Evolutionary conservation across 2,329 filamentous ascomycete species (phyloP).

Genomic region (Talaromyces sp.): DNA sequence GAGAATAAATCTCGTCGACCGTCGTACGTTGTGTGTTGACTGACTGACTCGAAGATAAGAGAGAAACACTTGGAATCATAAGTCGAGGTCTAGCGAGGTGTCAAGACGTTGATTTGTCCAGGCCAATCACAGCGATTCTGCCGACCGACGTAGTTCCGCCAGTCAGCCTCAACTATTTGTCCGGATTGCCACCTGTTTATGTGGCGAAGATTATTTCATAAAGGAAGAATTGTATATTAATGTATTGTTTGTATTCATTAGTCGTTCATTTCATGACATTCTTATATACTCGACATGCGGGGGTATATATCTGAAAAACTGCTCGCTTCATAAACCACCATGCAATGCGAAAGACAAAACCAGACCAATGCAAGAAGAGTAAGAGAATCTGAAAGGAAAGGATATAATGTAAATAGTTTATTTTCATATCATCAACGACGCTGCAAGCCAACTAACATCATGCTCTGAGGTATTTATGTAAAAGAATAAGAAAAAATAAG

Average conservation of each 20-base stretch:
- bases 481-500: conserved; percentile 13
- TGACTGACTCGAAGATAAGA: not conserved
- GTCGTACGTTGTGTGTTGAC: not conserved
- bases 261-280: not conserved
- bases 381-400: not conserved
- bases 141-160: not conserved
- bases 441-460: conserved; percentile 11
- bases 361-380: not conserved
- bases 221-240: not conserved
- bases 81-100: conserved; percentile 8
- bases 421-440: conserved; percentile 7
- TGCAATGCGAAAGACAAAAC: not conserved
- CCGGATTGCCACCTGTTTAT: not conserved
- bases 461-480: conserved; percentile 12
- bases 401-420: conserved; percentile 2
- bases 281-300: conserved; percentile 1
- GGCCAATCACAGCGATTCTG: conserved; percentile 3
- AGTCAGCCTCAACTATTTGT: not conserved
- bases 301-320: not conserved
- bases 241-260: not conserved
- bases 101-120: conserved; percentile 20
- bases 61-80: not conserved
- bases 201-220: not conserved
- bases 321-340: not conserved
- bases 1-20: not conserved